A percentile compares a stretch with the other conserved stretches of the same genome.
phyloP scores from a whole-genome alignment of 177 flowering plant genomes.

The Vitis hybrid region DNA sequence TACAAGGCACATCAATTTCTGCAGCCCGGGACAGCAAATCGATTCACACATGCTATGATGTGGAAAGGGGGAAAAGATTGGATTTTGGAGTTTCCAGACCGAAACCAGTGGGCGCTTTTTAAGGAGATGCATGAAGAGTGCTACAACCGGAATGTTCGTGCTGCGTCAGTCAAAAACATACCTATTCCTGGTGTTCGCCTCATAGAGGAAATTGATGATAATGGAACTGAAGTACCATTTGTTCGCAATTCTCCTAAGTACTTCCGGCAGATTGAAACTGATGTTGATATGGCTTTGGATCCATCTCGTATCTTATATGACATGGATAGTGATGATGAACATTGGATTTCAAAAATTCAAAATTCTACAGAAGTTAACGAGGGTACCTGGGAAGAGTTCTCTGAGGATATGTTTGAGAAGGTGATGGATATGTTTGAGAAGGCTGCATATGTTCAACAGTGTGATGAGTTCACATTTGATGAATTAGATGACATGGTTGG shows the following conservation, averaged over 20 bases:
- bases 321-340: slow-evolving; percentile 98
- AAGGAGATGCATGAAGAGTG: slow-evolving; percentile 98
- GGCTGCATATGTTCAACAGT: slow-evolving; percentile 59
- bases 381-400: slow-evolving; percentile 29
- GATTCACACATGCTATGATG: slow-evolving; percentile 94
- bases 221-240: slow-evolving; percentile 48
- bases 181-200: slow-evolving; percentile 93
- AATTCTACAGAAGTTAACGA: slow-evolving; percentile 25
- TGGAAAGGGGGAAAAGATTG: slow-evolving; percentile 99
- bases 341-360: slow-evolving; percentile 47
- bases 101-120: slow-evolving; percentile 85
- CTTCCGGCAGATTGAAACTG: slow-evolving; percentile 69
- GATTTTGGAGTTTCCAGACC: slow-evolving; percentile 85
- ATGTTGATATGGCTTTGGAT: slow-evolving; percentile 88
- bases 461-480: slow-evolving; percentile 59
- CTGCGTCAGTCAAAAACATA: slow-evolving; percentile 83
- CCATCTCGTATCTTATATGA: slow-evolving; percentile 75
- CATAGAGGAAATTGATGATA: slow-evolving; percentile 70
- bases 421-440: slow-evolving; percentile 86
- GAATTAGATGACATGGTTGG: slow-evolving; percentile 66
- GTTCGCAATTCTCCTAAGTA: slow-evolving; percentile 59
- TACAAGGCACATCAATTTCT: slow-evolving; percentile 83
- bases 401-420: slow-evolving; percentile 84
- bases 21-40: slow-evolving; percentile 89
- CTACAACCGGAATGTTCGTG: slow-evolving; percentile 78